A percentile compares a stretch with the other conserved stretches of the same genome.
Evolutionary conservation across 768 basidiomycete species (phyloP).

Genomic region (Ramaria sp.): DNA sequence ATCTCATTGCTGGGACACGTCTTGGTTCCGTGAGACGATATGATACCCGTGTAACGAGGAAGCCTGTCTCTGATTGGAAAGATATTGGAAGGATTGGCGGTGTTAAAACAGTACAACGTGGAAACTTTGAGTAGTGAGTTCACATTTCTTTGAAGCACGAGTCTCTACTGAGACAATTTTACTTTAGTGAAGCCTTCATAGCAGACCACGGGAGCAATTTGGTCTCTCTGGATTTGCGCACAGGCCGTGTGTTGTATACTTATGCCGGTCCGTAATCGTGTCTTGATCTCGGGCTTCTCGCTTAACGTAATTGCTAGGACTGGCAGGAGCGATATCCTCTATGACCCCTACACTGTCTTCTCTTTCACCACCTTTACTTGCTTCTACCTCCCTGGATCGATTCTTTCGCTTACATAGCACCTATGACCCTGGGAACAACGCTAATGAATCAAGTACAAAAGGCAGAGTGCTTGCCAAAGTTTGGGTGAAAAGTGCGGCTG

Average conservation of each 20-base stretch:
- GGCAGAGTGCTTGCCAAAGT: slow-evolving; percentile 53
- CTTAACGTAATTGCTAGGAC: slow-evolving; percentile 29
- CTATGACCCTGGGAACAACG: slow-evolving; percentile 34
- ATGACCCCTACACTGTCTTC: slow-evolving; percentile 35
- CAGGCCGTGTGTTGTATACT: slow-evolving; percentile 48
- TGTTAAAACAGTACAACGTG: slow-evolving; percentile 45
- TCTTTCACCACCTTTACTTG: slow-evolving; percentile 31
- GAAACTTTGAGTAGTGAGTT: slow-evolving; percentile 53
- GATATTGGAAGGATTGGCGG: slow-evolving; percentile 50
- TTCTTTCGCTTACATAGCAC: slow-evolving; percentile 61
- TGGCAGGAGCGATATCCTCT: slow-evolving; percentile 61
- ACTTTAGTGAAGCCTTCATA: slow-evolving; percentile 53
- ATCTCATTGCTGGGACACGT: slow-evolving; percentile 62
- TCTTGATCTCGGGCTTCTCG: not conserved
- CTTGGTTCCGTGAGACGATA: slow-evolving; percentile 67
- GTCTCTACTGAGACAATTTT: not conserved
- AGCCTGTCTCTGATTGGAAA: slow-evolving; percentile 61
- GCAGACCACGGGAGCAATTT: slow-evolving; percentile 56
- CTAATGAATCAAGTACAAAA: slow-evolving; percentile 30
- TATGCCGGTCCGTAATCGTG: slow-evolving; percentile 44
- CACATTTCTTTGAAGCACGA: not conserved
- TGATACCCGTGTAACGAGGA: slow-evolving; percentile 58
- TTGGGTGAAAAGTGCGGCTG: slow-evolving; percentile 53
- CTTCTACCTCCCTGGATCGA: slow-evolving; percentile 57
- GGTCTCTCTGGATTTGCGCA: slow-evolving; percentile 58